Conservation (phyloP, 345 rosid species). For the Capsella bursapastoris region DNA sequence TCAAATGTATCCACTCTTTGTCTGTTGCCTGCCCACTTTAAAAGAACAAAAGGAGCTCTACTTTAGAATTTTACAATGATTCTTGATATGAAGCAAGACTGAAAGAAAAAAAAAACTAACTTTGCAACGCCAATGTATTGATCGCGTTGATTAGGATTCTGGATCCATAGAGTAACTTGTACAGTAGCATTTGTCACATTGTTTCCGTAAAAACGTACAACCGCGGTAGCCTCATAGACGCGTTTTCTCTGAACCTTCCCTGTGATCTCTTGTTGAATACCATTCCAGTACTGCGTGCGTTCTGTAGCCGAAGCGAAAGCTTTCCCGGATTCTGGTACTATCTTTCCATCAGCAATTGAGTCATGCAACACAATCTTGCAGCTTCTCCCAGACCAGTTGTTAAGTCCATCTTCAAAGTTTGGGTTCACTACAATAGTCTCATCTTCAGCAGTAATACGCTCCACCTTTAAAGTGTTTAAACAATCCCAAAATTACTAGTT, state of each 20-base stretch:
- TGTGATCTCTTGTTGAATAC: constrained; percentile 86
- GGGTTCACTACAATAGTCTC: constrained; percentile 74
- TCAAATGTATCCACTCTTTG: constrained; percentile 72
- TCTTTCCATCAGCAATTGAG: constrained; percentile 77
- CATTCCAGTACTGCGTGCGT: constrained; percentile 83
- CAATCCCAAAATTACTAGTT: background rate
- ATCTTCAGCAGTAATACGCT: constrained; percentile 45
- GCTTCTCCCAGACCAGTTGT: constrained; percentile 87
- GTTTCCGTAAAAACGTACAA: constrained; percentile 73
- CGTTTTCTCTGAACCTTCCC: constrained; percentile 71
- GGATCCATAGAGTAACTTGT: constrained; percentile 77
- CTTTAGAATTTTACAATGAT: constrained; percentile 61
- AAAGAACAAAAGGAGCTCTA: constrained; percentile 42
- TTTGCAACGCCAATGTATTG: constrained; percentile 74
- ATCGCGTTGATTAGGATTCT: constrained; percentile 67
- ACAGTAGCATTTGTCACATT: constrained; percentile 58
- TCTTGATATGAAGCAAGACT: constrained; percentile 32
- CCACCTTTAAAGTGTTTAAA: constrained; percentile 28
- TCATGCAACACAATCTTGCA: constrained; percentile 74
- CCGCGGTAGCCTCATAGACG: constrained; percentile 66
- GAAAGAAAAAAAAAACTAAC: constrained; percentile 47
- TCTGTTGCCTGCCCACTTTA: constrained; percentile 80
- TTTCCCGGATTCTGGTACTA: constrained; percentile 70
- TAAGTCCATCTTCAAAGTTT: constrained; percentile 74
- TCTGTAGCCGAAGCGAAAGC: constrained; percentile 73